Evolutionary conservation across 345 rosid genomes (phyloP), one percentile per base, ranked within the genome.

Genomic region (Eucalyptus pauciflora): DNA sequence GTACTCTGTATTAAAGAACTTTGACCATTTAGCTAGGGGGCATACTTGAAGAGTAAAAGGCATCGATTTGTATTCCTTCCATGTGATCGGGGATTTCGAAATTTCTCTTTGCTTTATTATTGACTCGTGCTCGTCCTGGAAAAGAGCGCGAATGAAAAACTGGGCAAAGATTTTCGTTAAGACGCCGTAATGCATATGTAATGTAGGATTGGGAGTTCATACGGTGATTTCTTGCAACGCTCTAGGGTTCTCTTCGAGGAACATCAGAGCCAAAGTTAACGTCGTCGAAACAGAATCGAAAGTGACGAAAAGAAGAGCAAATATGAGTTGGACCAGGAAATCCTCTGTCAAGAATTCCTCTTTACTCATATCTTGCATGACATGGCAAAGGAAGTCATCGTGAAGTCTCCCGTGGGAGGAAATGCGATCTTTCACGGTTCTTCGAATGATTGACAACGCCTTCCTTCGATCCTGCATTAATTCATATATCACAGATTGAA

Each of bases 61-160:
- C 91, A 93, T 90, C 1, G 94, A 92, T 46, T 91, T 91, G 64
- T 91, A 91, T 80, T 93, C 94, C 24, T 91, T 89, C 94, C 95
- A 91, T 31, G 93, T 87, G 33, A 93, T 46, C 25, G 91, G 37
- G 22, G 91, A 86, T 49, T 87, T 69, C 12, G 88, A 33, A 45
- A 58, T 87, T 76, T 86, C 89, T 86, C 92, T 89, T 8, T 25
- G 88, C 62, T 87, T 90, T 13, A 88, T 86, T 67, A 92, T 83
- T 31, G 58, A 85, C 51, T 89, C 91, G 29, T 92, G 92, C 85
- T 93, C 93, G 50, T 89, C 90, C 95, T 92, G 86, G 52, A 41
- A 51, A 69, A 43, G 71, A 37, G 86, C 13, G 46, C 29, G 11
- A 41, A 89, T 52, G 37, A 29, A 50, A 31, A 54, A 10, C 31